Percentiles rank a stretch among this genome's conserved stretches.
phyloP scores from a whole-genome alignment of 2,329 filamentous ascomycete genomes.

The Teratosphaeria viscida region DNA sequence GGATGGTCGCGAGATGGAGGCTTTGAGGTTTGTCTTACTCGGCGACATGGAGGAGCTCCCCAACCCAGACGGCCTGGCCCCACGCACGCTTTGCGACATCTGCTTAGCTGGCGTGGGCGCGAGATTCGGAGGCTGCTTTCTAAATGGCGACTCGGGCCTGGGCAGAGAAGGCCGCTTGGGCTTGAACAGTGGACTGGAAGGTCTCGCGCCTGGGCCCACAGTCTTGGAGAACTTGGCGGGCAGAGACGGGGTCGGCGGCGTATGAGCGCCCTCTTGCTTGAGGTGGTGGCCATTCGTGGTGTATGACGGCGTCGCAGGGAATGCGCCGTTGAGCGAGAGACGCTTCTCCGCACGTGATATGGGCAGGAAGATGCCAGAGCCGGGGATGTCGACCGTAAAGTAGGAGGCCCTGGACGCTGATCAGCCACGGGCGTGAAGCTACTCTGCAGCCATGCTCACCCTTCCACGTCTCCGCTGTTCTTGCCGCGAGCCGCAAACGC shows the following conservation, averaged over 20 bases:
- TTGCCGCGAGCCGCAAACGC: constrained; percentile 80
- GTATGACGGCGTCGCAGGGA: constrained; percentile 56
- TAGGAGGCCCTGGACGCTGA: constrained; percentile 47
- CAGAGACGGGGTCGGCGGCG: constrained; percentile 41
- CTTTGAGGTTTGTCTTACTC: constrained; percentile 17
- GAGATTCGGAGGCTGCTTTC: constrained; percentile 51
- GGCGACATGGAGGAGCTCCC: constrained; percentile 11
- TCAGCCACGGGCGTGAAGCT: neutral
- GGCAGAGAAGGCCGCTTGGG: constrained; percentile 66
- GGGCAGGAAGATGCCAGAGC: constrained; percentile 88
- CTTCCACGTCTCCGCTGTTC: constrained; percentile 93
- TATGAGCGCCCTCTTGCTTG: constrained; percentile 27
- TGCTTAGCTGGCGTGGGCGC: constrained; percentile 47
- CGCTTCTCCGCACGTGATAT: constrained; percentile 67
- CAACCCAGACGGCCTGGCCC: constrained; percentile 37
- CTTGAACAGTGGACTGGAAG: constrained; percentile 62
- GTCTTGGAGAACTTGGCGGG: constrained; percentile 80
- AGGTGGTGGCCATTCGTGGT: constrained; percentile 32
- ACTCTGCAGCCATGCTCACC: constrained; percentile 41
- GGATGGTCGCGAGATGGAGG: constrained; percentile 45
- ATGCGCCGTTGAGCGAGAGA: constrained; percentile 48
- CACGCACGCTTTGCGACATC: constrained; percentile 41
- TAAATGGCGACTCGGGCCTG: constrained; percentile 73
- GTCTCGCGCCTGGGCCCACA: constrained; percentile 56
- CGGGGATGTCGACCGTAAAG: constrained; percentile 67